Evolutionary conservation across 179 eudicot species (phyloP).

Genomic region (Spinacia oleracea): DNA sequence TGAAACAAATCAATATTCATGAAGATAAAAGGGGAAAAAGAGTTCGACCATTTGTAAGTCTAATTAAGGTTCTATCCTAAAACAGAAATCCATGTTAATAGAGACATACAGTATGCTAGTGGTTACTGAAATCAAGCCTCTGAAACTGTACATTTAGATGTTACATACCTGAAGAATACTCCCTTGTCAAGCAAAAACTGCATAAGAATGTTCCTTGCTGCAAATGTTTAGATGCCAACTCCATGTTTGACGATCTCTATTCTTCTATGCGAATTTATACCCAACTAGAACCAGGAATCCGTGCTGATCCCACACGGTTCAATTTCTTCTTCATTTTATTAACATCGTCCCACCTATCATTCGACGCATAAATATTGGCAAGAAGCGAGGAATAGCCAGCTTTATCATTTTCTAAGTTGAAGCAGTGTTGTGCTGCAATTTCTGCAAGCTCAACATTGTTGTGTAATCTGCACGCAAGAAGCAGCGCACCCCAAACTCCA

Average conservation of each 20-base stretch:
- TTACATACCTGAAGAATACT: conserved; percentile 11
- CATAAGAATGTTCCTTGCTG: background rate
- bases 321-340: conserved; percentile 48
- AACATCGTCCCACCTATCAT: conserved; percentile 83
- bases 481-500: conserved; percentile 96
- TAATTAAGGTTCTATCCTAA: background rate
- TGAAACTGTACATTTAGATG: background rate
- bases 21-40: background rate
- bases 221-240: background rate
- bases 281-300: conserved; percentile 81
- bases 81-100: background rate
- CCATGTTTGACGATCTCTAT: background rate
- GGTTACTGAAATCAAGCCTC: background rate
- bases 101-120: background rate
- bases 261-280: conserved; percentile 19
- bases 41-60: background rate
- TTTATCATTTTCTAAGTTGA: conserved; percentile 56
- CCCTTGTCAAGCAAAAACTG: background rate
- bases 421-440: conserved; percentile 76
- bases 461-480: conserved; percentile 72
- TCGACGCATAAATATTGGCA: conserved; percentile 66
- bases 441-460: conserved; percentile 73
- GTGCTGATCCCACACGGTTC: conserved; percentile 35
- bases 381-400: conserved; percentile 67
- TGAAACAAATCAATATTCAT: background rate